Evolutionary conservation across 768 basidiomycete genomes (phyloP).

Genomic region (Lentinula sp.): DNA sequence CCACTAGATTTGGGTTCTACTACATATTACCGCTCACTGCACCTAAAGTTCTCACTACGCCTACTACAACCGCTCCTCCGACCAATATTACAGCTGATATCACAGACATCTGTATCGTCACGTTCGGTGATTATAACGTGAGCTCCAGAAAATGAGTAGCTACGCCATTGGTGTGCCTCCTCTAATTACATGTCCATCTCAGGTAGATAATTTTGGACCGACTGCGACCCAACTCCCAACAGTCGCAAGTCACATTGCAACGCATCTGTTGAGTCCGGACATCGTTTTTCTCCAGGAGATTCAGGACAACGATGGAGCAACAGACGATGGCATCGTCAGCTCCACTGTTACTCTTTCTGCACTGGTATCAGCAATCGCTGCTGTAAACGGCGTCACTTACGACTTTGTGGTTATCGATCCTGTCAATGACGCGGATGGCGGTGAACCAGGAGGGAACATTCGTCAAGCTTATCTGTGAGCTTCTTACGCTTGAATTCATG

Average conservation of each 20-base stretch:
- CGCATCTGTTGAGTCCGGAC: conserved; percentile 45
- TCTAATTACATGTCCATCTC: not conserved
- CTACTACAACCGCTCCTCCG: conserved; percentile 26
- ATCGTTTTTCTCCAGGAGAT: conserved; percentile 62
- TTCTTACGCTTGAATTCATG: not conserved
- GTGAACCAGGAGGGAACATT: conserved; percentile 59
- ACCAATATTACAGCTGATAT: conserved; percentile 30
- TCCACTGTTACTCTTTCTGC: conserved; percentile 48
- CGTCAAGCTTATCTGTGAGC: conserved; percentile 50
- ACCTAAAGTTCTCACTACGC: conserved; percentile 35
- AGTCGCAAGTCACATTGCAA: conserved; percentile 49
- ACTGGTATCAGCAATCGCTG: conserved; percentile 42
- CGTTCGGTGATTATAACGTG: conserved; percentile 59
- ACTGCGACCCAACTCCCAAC: conserved; percentile 38
- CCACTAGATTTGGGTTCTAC: conserved; percentile 43
- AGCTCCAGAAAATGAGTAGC: not conserved
- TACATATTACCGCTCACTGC: conserved; percentile 54
- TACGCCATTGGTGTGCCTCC: not conserved
- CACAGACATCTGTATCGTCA: conserved; percentile 35
- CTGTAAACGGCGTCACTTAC: conserved; percentile 37
- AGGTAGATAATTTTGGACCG: conserved; percentile 56
- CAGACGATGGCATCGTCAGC: conserved; percentile 45
- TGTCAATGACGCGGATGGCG: conserved; percentile 50
- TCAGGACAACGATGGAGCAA: conserved; percentile 50
- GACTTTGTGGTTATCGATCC: conserved; percentile 45